These are phyloP conservation scores for Arabidopsis lyrata DNA, from an alignment of 441 rosid genomes.

Conservation along the genomic window DNA sequence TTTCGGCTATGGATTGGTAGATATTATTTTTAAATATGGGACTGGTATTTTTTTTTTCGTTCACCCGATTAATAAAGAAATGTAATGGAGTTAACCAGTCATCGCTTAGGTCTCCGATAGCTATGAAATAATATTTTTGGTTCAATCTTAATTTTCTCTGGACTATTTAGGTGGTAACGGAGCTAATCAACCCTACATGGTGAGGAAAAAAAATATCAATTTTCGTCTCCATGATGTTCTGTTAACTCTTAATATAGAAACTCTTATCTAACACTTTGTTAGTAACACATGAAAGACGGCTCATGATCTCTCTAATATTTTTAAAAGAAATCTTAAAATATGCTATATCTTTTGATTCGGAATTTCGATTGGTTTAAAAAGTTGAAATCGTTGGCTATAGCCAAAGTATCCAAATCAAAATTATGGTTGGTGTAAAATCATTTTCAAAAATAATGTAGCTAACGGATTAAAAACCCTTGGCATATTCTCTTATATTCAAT, in stretches of 20 bases:
- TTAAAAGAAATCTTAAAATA: not conserved
- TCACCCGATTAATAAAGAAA: not conserved
- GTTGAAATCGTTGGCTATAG: not conserved
- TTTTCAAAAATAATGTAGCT: not conserved
- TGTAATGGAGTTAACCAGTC: not conserved
- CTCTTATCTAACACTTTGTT: not conserved
- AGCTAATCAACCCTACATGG: not conserved
- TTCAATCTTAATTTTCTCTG: not conserved
- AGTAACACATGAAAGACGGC: not conserved
- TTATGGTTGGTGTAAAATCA: conserved; percentile 1
- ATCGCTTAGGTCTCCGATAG: not conserved
- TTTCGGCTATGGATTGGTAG: conserved; percentile 33
- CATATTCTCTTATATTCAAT: conserved; percentile 25
- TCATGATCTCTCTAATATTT: not conserved
- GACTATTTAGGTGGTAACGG: not conserved
- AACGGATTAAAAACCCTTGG: conserved; percentile 3
- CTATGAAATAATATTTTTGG: not conserved
- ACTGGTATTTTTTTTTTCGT: not conserved
- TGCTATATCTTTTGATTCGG: not conserved
- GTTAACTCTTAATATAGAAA: not conserved
- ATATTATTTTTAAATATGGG: not conserved
- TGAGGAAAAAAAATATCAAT: not conserved
- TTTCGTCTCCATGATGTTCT: not conserved
- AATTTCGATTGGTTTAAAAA: not conserved
- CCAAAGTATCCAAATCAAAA: conserved; percentile 1